Base-by-base conservation (phyloP, 495 filamentous ascomycete genomes). In the Saxophila tyrrhenica region DNA sequence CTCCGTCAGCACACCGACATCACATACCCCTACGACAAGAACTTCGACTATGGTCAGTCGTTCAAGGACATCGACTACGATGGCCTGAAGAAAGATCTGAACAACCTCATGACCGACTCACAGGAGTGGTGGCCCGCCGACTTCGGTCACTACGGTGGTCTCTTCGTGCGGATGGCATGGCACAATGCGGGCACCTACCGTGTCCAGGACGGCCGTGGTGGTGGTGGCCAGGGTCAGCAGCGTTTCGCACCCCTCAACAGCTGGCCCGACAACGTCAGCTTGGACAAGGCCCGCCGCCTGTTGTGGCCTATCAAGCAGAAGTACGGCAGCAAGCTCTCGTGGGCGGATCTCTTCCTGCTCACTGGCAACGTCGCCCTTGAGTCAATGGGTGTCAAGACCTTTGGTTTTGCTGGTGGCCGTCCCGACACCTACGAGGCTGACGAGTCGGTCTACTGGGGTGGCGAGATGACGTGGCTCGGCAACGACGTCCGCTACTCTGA, bases 251-350 rank as follows among this genome's bases (percentile, higher is more conserved):
- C 83, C 11, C 77, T 87, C 62, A 87, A 87, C 80, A 82, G 78
- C 72, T 87, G 83, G 83, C 83, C 83, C 53, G 83, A 87, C 71
- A 87, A 87, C 58, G 82, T 80, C 56, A 79, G 73, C 60, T 75
- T 87, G 47, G 83, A 87, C 76, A 87, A 87, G 76, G 82, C 82
- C 35, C 83, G 83, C 50, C 82, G 83, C 56, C 77, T 87, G 54
- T 68, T 87, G 50, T 87, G 83, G 83, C 83, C 83, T 62, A 79
- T 87, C 70, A 87, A 87, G 73, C 81, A 86, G 62, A 87, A 87
- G 75, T 87, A 87, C 63, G 83, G 83, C 65, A 76, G 78, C 76
- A 85, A 84, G 74, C 82, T 87, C 65, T 87, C 83, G 3, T 87
- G 83, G 83, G 80, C 82, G 23, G 83, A 87, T 62, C 67, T 87